Base-by-base conservation (phyloP, 2,329 filamentous ascomycete genomes). In the Trichoderma sp. region DNA sequence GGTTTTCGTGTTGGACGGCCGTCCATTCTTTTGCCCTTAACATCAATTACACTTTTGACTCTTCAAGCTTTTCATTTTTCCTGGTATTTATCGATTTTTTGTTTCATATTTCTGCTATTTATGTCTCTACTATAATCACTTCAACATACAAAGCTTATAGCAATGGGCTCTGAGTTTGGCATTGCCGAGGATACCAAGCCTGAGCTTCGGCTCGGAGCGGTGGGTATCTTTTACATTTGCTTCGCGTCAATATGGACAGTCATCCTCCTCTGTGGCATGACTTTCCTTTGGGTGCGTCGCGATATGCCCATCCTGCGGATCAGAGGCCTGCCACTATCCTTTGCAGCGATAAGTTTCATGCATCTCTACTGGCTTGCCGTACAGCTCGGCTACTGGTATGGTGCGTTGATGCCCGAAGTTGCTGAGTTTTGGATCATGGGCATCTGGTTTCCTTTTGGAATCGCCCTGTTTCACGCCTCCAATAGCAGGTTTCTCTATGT, bases 341-440 rank as follows among this genome's bases (percentile, higher is more conserved):
- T 84, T 67, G 76, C 78, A 8, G 81, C 83, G 34, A 80, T 86
- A 24, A 57, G 76, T 6, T 73, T 82, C 36, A 79, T 85, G 24
- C 84, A 85, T 71, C 71, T 81, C 4, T 85, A 85, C 78, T 85
- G 83, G 83, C 66, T 81, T 24, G 79, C 81, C 3, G 80, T 83
- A 3, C 78, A 82, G 73, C 78, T 80, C 3, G 82, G 76, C 1
- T 85, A 85, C 70, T 76, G 79, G 24, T 79, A 83, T 67, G 81
- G 80, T 2, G 79, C 82, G 3, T 73, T 84, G 2, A 80, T 81
- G 66, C 86, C 88, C 0, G 87, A 87, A 67, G 81, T 84, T 24
- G 83, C 83, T 18, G 88, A 91, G 79, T 92, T 85, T 78, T 92
- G 89, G 88, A 85, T 90, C 79, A 92, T 92, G 90, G 86, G 87